These are phyloP conservation scores for Zygotorulaspora sp. DNA, from an alignment of 805 yeast genomes.

Conservation along the genomic window DNA sequence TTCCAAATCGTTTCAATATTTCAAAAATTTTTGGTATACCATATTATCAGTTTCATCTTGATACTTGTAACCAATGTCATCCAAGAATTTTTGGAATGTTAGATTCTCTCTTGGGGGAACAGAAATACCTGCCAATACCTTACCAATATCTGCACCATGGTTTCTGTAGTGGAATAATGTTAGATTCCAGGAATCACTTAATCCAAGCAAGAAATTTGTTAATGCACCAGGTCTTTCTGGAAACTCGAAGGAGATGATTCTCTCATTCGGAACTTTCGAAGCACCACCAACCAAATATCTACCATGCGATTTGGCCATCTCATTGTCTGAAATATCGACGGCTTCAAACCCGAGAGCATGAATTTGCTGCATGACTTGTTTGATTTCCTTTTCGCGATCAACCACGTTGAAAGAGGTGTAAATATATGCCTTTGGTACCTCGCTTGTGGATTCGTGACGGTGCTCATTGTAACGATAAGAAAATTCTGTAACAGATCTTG, in stretches of 20 bases:
- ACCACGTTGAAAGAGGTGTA: conserved; percentile 84
- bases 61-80: conserved; percentile 68
- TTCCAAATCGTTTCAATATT: conserved; percentile 25
- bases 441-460: conserved; percentile 35
- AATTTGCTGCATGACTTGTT: conserved; percentile 56
- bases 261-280: conserved; percentile 67
- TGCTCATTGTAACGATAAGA: conserved; percentile 69
- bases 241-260: conserved; percentile 79
- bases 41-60: conserved; percentile 79
- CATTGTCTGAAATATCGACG: conserved; percentile 83
- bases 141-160: conserved; percentile 93
- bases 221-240: conserved; percentile 98
- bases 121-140: conserved; percentile 82
- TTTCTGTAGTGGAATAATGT: conserved; percentile 95
- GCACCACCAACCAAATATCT: conserved; percentile 95
- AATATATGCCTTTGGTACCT: conserved; percentile 59
- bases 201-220: conserved; percentile 64
- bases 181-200: conserved; percentile 82
- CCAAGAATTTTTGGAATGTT: conserved; percentile 64
- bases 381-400: conserved; percentile 69
- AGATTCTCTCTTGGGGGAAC: conserved; percentile 68
- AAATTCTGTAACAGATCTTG: conserved; percentile 91
- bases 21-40: conserved; percentile 78
- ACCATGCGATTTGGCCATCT: conserved; percentile 93
- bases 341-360: conserved; percentile 64